Evolutionary conservation across 139 green algal genomes (phyloP), one percentile per base, ranked within the genome.

Genomic region (Picochlorum costavermella): DNA sequence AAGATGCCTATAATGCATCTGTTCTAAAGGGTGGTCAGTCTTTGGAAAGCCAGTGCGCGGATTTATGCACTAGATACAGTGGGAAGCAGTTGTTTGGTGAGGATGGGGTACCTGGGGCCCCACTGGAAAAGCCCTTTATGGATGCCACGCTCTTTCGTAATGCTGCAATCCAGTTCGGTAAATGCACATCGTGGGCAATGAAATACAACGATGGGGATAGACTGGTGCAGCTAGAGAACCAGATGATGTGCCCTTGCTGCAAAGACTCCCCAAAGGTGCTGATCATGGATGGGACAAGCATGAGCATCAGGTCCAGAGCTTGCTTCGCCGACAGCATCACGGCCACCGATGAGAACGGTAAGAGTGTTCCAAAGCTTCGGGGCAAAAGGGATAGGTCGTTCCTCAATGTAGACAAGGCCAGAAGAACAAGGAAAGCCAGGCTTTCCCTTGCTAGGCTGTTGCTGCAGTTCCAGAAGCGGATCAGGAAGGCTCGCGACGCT

Each of bases 281-380:
- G 45, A 51, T 51, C 17, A 51, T 51, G 45, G 45, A 51, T 51
- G 45, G 45, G 45, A 51, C 45, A 51, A 25, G 16, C 45, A 51
- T 51, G 45, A 25, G 45, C 17, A 51, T 51, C 45, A 51, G 17
- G 45, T 51, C 45, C 45, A 51, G 45, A 25, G 45, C 45, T 25
- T 51, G 45, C 45, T 51, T 51, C 17, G 45, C 45, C 14, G 16
- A 51, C 2, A 51, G 45, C 45, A 51, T 51, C 16, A 51, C 45
- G 45, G 45, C 31, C 31, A 51, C 16, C 45, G 16, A 51, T 17
- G 45, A 25, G 45, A 51, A 51, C 14, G 45, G 17, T 2, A 51
- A 51, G 3, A 51, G 14, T 51, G 45, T 51, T 51, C 45, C 45
- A 25, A 51, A 51, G 45, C 14, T 17, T 25, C 17, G 45, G 45